Evolutionary conservation across 495 filamentous ascomycete genomes (phyloP).

Genomic region (Chaetomium cochliodes): DNA sequence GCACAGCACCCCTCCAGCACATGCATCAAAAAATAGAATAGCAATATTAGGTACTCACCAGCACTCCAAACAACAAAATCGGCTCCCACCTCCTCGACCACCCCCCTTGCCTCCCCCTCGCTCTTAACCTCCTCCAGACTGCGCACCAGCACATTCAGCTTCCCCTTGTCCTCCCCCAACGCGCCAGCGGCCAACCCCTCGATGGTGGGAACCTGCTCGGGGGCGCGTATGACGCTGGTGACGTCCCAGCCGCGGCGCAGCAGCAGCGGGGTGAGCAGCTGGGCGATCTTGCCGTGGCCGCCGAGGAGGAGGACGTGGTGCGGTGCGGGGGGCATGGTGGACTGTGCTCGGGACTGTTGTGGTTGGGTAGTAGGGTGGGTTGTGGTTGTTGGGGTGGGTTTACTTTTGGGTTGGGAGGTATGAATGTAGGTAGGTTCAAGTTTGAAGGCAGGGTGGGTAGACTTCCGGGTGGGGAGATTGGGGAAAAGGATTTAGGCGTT

Average conservation of each 20-base stretch:
- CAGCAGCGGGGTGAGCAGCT: constrained; percentile 73
- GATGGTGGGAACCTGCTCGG: constrained; percentile 63
- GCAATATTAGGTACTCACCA: constrained; percentile 43
- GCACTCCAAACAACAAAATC: constrained; percentile 81
- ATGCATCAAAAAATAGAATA: neutral
- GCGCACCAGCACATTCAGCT: constrained; percentile 57
- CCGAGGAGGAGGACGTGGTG: constrained; percentile 70
- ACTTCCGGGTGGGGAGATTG: too few relatives aligned
- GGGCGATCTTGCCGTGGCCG: constrained; percentile 76
- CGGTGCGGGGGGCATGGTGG: constrained; percentile 18
- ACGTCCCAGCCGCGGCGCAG: constrained; percentile 70
- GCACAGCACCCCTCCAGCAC: neutral
- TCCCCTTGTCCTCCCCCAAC: constrained; percentile 42
- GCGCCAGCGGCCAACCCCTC: constrained; percentile 45
- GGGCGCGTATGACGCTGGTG: constrained; percentile 72
- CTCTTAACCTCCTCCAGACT: constrained; percentile 69
- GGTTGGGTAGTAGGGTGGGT: neutral
- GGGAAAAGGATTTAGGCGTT: too few relatives aligned
- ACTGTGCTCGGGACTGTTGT: neutral
- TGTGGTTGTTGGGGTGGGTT: neutral
- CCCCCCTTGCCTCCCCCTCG: constrained; percentile 57
- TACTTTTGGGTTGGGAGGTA: neutral
- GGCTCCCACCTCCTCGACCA: constrained; percentile 57
- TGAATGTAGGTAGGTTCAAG: neutral
- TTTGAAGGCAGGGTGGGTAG: too few relatives aligned